Evolutionary conservation across 306 rosid species (phyloP), one percentile per base, ranked within the genome.

Genomic region (Acmispon strigosus): DNA sequence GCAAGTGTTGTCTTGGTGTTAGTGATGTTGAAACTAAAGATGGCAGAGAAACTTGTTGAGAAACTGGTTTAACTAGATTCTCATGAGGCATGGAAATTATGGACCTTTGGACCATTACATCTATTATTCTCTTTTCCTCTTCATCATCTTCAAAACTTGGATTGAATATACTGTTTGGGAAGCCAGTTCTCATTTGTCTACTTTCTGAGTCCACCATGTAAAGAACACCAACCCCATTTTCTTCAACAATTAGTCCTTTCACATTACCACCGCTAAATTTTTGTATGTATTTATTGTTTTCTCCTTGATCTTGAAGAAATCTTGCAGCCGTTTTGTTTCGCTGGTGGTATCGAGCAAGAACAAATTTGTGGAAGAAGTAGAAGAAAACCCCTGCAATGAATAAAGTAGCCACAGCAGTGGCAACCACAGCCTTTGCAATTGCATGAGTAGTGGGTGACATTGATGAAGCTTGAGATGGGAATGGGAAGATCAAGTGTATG

Each of bases 371-470:
- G 27, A 53, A 82, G 12, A 86, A 36, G 80, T 77, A 79, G 68
- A 84, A 44, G 59, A 83, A 58, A 75, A 88, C 44, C 27, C 67
- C 84, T 6, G 62, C 66, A 66, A 83, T 20, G 24, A 67, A 72
- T 43, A 83, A 60, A 76, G 83, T 83, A 2, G 54, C 56, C 39
- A 80, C 77, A n/a, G 89, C 84, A 49, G 96, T 81, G 64, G 82
- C 82, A 53, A 68, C 86, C 76, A 88, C 72, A 29, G 86, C 88
- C 72, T 58, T 53, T 45, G 69, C 86, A 71, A 88, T 74, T 50
- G 64, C 49, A 66, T 54, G 65, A 75, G 62, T 54, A 0, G 77
- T 49, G 12, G 41, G 8, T 16, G 82, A 64, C 92, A 87, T 87
- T 61, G 84, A 50, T 62, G 8, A 64, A 53, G 39, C 37, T 56